A percentile compares a stretch with the other conserved stretches of the same genome.
Evolutionary conservation across 176 grass and related monocot genomes (phyloP).

Genomic region (Thinopyrum elongatum): DNA sequence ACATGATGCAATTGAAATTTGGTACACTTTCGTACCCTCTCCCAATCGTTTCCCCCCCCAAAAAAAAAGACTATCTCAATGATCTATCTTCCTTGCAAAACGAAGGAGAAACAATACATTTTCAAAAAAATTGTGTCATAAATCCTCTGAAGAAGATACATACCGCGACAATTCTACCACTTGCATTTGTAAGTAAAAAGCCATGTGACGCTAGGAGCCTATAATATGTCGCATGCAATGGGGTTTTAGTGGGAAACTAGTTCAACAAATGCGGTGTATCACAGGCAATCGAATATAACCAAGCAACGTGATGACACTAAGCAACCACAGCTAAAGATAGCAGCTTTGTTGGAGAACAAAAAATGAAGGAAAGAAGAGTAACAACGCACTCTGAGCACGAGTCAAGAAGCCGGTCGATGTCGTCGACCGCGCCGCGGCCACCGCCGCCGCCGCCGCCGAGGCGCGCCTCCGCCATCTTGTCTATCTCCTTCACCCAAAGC

Average conservation of each 20-base stretch:
- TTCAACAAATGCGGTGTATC: not conserved
- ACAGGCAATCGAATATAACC: not conserved
- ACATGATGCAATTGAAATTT: not conserved
- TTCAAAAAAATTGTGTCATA: too few species aligned
- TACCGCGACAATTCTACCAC: not conserved
- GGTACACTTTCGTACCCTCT: not conserved
- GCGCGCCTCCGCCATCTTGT: slow-evolving; percentile 87
- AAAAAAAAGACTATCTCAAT: not conserved
- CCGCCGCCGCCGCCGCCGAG: slow-evolving; percentile 44
- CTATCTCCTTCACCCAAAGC: slow-evolving; percentile 92
- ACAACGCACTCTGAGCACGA: slow-evolving; percentile 76
- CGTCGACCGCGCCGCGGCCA: slow-evolving; percentile 50
- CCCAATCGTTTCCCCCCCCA: not conserved
- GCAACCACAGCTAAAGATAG: not conserved
- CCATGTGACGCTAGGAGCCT: not conserved
- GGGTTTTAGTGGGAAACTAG: not conserved
- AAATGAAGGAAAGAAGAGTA: not conserved
- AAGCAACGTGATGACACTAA: not conserved
- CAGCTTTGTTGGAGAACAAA: not conserved
- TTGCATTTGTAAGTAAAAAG: not conserved
- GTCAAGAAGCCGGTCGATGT: slow-evolving; percentile 87
- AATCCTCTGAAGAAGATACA: not conserved
- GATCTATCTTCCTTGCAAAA: not conserved
- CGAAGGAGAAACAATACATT: not conserved
- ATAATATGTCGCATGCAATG: not conserved